A percentile compares a stretch with the other conserved stretches of the same genome.
These are phyloP conservation scores for Barnettozyma wickerhamii DNA, from an alignment of 805 yeast genomes.

Conservation along the genomic window DNA sequence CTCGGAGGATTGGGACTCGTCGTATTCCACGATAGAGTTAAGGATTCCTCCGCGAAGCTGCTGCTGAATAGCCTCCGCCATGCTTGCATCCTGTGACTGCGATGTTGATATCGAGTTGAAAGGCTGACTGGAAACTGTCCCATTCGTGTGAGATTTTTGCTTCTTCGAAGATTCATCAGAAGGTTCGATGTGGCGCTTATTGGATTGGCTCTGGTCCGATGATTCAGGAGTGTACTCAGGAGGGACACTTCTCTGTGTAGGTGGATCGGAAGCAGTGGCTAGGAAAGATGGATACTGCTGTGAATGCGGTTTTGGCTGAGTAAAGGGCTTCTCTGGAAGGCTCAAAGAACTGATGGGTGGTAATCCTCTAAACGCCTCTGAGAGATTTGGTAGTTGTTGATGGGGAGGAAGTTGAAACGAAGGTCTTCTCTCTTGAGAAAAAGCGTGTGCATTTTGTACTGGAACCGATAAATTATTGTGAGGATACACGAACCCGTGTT, in stretches of 20 bases:
- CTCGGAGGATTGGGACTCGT: neutral
- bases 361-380: neutral
- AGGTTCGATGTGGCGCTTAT: neutral
- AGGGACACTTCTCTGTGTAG: too few species aligned
- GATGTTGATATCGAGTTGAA: neutral
- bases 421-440: too few species aligned
- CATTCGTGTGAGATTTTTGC: neutral
- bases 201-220: too few species aligned
- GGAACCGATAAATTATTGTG: neutral
- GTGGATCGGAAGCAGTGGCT: too few species aligned
- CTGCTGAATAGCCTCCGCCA: neutral
- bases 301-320: too few species aligned
- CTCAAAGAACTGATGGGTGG: slow-evolving; percentile 12
- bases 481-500: neutral
- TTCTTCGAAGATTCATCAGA: neutral
- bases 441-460: neutral
- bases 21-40: neutral
- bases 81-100: neutral
- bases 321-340: neutral
- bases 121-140: too few species aligned
- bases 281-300: neutral
- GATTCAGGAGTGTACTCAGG: too few species aligned
- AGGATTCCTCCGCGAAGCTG: neutral
- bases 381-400: neutral
- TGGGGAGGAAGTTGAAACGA: neutral